phyloP scores from a whole-genome alignment of 2,329 filamentous ascomycete genomes.

The Ascochyta viciae-villosae region DNA sequence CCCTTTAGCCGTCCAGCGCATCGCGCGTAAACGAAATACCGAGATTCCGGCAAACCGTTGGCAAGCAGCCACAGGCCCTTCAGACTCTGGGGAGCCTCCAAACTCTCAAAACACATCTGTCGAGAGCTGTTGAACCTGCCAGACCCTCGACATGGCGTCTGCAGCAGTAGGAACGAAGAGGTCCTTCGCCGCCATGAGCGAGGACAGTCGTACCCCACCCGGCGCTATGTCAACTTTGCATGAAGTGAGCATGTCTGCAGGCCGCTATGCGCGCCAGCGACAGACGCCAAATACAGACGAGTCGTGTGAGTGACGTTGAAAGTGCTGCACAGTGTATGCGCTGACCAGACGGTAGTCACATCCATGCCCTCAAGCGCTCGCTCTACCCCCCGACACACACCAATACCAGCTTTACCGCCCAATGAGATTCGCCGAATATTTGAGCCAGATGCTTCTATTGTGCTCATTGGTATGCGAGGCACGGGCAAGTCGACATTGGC shows the following conservation, averaged over 20 bases:
- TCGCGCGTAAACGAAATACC: conserved; percentile 14
- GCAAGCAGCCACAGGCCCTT: conserved; percentile 1
- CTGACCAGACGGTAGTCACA: conserved; percentile 22
- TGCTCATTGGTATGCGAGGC: conserved; percentile 75
- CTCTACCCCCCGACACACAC: conserved; percentile 40
- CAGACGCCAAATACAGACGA: conserved; percentile 8
- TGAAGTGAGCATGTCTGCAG: conserved; percentile 7
- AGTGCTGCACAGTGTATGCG: background rate
- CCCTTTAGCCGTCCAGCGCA: conserved; percentile 11
- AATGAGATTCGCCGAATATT: conserved; percentile 53
- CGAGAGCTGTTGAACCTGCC: background rate
- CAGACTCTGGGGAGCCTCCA: background rate
- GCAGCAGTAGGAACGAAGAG: conserved; percentile 39
- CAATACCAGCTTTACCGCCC: conserved; percentile 24
- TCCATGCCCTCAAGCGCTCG: conserved; percentile 34
- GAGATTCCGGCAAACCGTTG: background rate
- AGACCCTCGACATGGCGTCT: conserved; percentile 33
- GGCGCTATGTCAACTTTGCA: conserved; percentile 7
- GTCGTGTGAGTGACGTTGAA: conserved; percentile 8
- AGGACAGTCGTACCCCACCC: conserved; percentile 18
- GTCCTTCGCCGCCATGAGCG: conserved; percentile 34
- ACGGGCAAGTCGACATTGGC: conserved; percentile 79
- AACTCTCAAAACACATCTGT: background rate
- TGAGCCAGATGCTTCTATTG: conserved; percentile 70
- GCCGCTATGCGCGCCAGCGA: conserved; percentile 7